Conservation (phyloP, 108 stramenopile species). For the Pseudonitzschia delicatissima region DNA sequence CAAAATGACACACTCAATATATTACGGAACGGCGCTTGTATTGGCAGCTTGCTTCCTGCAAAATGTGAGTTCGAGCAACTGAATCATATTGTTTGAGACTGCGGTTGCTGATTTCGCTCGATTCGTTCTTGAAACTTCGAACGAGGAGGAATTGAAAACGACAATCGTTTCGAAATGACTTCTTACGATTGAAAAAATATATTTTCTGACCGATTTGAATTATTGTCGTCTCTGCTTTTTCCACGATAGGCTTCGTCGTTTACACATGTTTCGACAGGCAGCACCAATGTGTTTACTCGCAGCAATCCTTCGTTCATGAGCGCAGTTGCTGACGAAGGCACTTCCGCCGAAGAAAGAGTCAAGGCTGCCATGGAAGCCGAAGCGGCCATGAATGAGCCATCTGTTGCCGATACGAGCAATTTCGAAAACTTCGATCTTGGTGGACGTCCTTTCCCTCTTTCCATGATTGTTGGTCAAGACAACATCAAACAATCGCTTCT, state of each 20-base stretch:
- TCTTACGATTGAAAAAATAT: background rate
- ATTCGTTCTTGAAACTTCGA: no score
- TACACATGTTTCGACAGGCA: slow-evolving; percentile 20
- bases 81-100: background rate
- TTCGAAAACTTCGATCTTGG: slow-evolving; percentile 28
- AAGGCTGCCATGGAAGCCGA: slow-evolving; percentile 45
- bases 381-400: background rate
- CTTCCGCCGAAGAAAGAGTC: slow-evolving; percentile 39
- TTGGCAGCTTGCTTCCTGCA: slow-evolving; percentile 22
- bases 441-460: slow-evolving; percentile 89
- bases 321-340: slow-evolving; percentile 34
- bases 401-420: slow-evolving; percentile 20
- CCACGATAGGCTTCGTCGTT: slow-evolving; percentile 33
- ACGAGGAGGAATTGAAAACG: background rate
- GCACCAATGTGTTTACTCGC: background rate
- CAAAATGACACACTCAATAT: slow-evolving; percentile 1
- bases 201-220: slow-evolving; percentile 11
- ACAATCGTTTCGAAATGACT: background rate
- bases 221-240: background rate
- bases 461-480: slow-evolving; percentile 94
- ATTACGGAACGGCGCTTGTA: slow-evolving; percentile 8
- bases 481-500: slow-evolving; percentile 93
- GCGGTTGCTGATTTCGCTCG: background rate
- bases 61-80: slow-evolving; percentile 29
- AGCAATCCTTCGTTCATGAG: slow-evolving; percentile 35